A percentile compares a stretch with the other conserved stretches of the same genome.
These are phyloP conservation scores for Periglandula ipomoeae DNA, from an alignment of 2,329 filamentous ascomycete species.

Conservation along the genomic window DNA sequence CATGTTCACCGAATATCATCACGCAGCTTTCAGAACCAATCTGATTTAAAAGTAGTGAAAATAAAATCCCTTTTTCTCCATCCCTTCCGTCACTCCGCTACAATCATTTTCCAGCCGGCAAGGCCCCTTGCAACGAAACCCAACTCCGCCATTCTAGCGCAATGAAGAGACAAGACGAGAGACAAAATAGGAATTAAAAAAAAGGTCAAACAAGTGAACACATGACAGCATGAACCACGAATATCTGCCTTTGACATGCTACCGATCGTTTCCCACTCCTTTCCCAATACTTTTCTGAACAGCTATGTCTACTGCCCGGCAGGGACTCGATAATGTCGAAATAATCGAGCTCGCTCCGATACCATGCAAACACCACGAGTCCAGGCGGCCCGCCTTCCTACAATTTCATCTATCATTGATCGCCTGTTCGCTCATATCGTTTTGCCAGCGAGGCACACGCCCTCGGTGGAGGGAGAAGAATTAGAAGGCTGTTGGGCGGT, in stretches of 20 bases:
- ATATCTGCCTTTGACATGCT: not conserved
- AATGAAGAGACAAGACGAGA: constrained; percentile 15
- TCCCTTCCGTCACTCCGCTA: constrained; percentile 13
- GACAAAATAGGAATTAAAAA: constrained; percentile 8
- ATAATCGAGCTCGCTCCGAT: not conserved
- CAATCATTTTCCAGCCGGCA: constrained; percentile 13
- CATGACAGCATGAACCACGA: constrained; percentile 9
- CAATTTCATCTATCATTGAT: not conserved
- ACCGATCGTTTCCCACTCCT: not conserved
- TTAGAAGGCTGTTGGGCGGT: not conserved
- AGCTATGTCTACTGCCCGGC: too few species aligned
- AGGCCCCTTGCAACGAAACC: constrained; percentile 12
- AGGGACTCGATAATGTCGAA: not conserved
- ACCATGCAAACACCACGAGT: not conserved
- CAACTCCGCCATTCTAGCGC: constrained; percentile 19
- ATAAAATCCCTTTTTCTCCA: constrained; percentile 7
- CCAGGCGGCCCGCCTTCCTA: not conserved
- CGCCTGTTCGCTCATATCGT: not conserved
- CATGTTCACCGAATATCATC: too few species aligned
- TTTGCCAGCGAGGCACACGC: not conserved
- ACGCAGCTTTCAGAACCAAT: not conserved
- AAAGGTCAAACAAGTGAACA: constrained; percentile 9
- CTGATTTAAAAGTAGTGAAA: not conserved
- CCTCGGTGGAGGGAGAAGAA: not conserved
- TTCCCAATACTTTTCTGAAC: not conserved